These are phyloP conservation scores for Mycocentrospora acerina DNA, from an alignment of 2,329 filamentous ascomycete genomes.

Conservation along the genomic window DNA sequence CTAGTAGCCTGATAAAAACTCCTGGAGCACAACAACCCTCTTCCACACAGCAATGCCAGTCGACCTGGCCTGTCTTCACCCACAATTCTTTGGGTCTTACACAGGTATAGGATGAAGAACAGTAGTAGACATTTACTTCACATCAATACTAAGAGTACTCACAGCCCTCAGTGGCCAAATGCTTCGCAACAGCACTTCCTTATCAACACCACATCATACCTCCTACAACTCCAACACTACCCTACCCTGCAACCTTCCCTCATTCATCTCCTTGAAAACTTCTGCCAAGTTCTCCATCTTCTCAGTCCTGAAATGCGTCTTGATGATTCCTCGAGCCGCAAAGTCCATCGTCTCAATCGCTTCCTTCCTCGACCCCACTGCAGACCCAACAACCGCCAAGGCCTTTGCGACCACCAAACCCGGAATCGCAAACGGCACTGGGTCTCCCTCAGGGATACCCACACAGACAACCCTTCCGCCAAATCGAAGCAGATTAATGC, in stretches of 20 bases:
- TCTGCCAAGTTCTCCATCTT: slow-evolving; percentile 52
- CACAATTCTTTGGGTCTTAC: too few species aligned
- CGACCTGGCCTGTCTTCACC: too few species aligned
- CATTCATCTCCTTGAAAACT: slow-evolving; percentile 51
- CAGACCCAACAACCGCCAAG: slow-evolving; percentile 47
- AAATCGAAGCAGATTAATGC: slow-evolving; percentile 46
- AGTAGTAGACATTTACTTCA: too few species aligned
- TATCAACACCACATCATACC: background rate
- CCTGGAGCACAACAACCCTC: too few species aligned
- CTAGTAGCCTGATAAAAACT: too few species aligned
- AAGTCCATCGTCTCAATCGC: slow-evolving; percentile 53
- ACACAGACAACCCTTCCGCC: slow-evolving; percentile 50
- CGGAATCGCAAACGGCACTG: slow-evolving; percentile 46
- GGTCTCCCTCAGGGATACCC: slow-evolving; percentile 51
- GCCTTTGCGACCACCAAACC: slow-evolving; percentile 46
- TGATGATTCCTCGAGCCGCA: slow-evolving; percentile 45
- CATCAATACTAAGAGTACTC: too few species aligned
- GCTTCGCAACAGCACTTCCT: too few species aligned
- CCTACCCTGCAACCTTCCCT: slow-evolving; percentile 47
- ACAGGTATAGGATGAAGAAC: too few species aligned
- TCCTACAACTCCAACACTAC: slow-evolving; percentile 49
- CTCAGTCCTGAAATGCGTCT: slow-evolving; percentile 49
- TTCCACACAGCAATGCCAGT: too few species aligned
- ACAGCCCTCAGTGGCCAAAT: too few species aligned
- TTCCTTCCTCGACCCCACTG: slow-evolving; percentile 50